phyloP scores from a whole-genome alignment of 495 filamentous ascomycete species.

The Amphirosellinia nigrospora region DNA sequence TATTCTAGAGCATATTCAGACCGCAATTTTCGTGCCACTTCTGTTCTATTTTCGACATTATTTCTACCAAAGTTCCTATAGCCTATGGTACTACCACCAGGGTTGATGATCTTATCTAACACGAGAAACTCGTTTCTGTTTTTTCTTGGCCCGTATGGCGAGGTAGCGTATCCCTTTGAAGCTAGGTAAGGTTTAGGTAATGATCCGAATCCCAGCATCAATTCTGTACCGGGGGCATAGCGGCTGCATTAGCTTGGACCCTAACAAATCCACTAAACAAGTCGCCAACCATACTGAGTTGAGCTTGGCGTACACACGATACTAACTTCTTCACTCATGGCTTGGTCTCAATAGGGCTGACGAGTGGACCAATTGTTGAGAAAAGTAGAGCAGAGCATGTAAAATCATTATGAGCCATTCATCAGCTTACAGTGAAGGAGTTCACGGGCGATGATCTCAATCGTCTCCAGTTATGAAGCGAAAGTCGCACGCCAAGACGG shows the following conservation, averaged over 20 bases:
- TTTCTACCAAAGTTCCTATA: background rate
- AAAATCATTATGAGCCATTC: background rate
- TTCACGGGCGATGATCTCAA: background rate
- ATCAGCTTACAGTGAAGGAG: background rate
- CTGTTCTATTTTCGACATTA: background rate
- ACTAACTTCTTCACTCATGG: background rate
- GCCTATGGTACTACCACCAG: background rate
- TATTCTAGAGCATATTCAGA: too few species aligned
- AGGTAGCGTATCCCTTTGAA: background rate
- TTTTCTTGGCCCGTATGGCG: slow-evolving; percentile 6
- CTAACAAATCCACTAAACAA: background rate
- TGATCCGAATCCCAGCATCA: background rate
- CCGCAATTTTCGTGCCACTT: background rate
- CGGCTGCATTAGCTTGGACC: background rate
- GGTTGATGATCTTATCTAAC: background rate
- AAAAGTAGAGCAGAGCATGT: background rate
- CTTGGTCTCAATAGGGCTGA: background rate
- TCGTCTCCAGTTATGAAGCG: background rate
- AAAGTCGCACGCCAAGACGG: background rate
- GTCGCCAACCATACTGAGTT: background rate
- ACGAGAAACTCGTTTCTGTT: background rate
- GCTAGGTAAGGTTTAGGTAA: slow-evolving; percentile 8
- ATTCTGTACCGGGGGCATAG: background rate
- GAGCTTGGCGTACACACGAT: background rate
- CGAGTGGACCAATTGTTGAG: background rate